Evolutionary conservation across 345 rosid genomes (phyloP), one percentile per base, ranked within the genome.

Genomic region (Pugionium dolabratum): DNA sequence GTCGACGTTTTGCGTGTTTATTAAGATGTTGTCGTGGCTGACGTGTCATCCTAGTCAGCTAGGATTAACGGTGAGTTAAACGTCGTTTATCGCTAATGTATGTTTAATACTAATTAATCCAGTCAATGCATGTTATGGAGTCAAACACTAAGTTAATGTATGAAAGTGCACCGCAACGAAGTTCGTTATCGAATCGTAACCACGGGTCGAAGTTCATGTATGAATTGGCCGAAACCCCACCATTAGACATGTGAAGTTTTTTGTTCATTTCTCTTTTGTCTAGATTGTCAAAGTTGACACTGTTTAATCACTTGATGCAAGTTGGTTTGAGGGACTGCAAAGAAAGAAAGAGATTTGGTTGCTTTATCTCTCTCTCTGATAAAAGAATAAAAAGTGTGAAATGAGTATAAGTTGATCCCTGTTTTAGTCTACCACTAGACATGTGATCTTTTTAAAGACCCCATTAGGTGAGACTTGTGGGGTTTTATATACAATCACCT

Each of bases 351-450:
- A 42, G 53, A 57, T 54, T 57, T 72, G 64, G 66, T 57, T 72
- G 60, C 66, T 72, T 64, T 58, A 41, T 36, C 49, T 57, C 33
- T 56, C 59, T 34, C 41, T 64, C 7, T 49, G 60, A 54, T 70
- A 35, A 54, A 62, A 56, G 9, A 50, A 32, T 27, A 36, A 27
- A 46, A 56, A 32, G 10, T 32, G 58, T 33, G 46, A 58, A 65
- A 56, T 59, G 44, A 29, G 66, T 66, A 52, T 45, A 54, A 35
- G 43, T 42, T 51, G 67, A 66, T 66, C 44, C 71, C 54, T 72
- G 71, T 66, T 52, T 59, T 34, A 66, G 55, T 58, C 67, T 59
- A 73, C 67, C 71, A 41, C 39, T 58, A 59, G 62, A 45, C 72
- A 66, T 72, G 66, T 66, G 67, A 53, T 59, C 56, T 73, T 64